Evolutionary conservation across 2,329 filamentous ascomycete genomes (phyloP).

Genomic region (Geosmithia morbida): DNA sequence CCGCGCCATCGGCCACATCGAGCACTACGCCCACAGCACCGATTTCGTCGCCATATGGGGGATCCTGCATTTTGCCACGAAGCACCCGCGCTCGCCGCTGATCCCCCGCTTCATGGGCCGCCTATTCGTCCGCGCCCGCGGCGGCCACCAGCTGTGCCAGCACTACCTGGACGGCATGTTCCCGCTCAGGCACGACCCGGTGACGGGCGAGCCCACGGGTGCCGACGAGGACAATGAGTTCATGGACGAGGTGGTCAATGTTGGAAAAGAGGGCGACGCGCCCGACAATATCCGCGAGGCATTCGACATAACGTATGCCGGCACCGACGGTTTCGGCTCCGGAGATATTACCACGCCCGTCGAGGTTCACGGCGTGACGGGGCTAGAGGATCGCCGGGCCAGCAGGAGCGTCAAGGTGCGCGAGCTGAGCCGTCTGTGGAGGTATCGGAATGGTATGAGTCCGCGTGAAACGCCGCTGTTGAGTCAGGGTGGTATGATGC

Average conservation of each 20-base stretch:
- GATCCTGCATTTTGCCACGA: conserved; percentile 50
- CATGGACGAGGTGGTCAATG: conserved; percentile 41
- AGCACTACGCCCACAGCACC: conserved; percentile 63
- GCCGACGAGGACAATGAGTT: conserved; percentile 38
- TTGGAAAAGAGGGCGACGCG: conserved; percentile 27
- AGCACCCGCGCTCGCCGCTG: conserved; percentile 20
- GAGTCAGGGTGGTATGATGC: neutral
- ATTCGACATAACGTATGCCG: conserved; percentile 30
- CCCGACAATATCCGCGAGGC: conserved; percentile 28
- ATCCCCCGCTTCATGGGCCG: conserved; percentile 47
- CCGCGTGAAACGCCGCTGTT: conserved; percentile 27
- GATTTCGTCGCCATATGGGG: conserved; percentile 68
- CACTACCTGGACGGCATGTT: conserved; percentile 51
- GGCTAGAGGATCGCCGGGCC: conserved; percentile 4
- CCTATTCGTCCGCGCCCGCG: conserved; percentile 40
- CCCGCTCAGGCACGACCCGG: conserved; percentile 27
- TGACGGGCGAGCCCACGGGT: conserved; percentile 24
- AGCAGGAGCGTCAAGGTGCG: conserved; percentile 34
- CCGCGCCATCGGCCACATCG: conserved; percentile 52
- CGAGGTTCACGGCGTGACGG: conserved; percentile 20
- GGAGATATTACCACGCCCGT: conserved; percentile 19
- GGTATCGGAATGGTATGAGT: conserved; percentile 43
- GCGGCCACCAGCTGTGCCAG: conserved; percentile 45
- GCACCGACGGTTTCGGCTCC: conserved; percentile 20
- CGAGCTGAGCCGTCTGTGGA: conserved; percentile 47